A percentile compares a stretch with the other conserved stretches of the same genome.
These are phyloP conservation scores for Bipolaris sorokiniana DNA, from an alignment of 2,329 filamentous ascomycete genomes.

Conservation along the genomic window DNA sequence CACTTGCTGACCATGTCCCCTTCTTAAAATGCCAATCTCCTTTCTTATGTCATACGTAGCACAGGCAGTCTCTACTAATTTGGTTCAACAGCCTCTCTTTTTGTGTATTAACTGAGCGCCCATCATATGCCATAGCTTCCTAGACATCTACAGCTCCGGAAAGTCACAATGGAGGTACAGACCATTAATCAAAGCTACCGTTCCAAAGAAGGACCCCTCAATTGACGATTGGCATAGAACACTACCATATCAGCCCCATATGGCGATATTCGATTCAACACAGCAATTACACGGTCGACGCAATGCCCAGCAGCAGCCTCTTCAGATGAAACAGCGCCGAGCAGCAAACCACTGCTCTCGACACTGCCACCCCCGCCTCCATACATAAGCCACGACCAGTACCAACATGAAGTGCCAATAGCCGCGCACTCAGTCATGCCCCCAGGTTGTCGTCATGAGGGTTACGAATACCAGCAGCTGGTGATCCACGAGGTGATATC, in stretches of 20 bases:
- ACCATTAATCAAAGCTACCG: neutral
- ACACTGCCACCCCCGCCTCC: slow-evolving; percentile 4
- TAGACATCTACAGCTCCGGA: neutral
- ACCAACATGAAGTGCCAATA: neutral
- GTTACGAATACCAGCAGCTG: slow-evolving; percentile 21
- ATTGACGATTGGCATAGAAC: slow-evolving; percentile 7
- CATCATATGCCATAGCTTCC: neutral
- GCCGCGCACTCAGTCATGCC: neutral
- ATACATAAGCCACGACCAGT: slow-evolving; percentile 1
- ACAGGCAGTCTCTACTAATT: slow-evolving; percentile 9
- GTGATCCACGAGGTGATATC: neutral
- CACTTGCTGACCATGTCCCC: slow-evolving; percentile 9
- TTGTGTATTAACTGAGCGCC: neutral
- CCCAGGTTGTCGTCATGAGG: slow-evolving; percentile 24
- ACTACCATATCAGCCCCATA: slow-evolving; percentile 3
- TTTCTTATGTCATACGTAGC: slow-evolving; percentile 8
- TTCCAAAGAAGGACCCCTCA: neutral
- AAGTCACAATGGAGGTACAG: slow-evolving; percentile 13
- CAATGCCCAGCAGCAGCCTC: slow-evolving; percentile 3
- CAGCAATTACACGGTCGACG: neutral
- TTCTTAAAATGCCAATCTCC: slow-evolving; percentile 9
- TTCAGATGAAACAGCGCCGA: slow-evolving; percentile 1
- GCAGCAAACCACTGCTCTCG: slow-evolving; percentile 11
- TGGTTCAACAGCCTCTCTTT: neutral
- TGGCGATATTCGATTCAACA: neutral